Base-by-base conservation (phyloP, 768 basidiomycete genomes). In the Megacollybia marginata region DNA sequence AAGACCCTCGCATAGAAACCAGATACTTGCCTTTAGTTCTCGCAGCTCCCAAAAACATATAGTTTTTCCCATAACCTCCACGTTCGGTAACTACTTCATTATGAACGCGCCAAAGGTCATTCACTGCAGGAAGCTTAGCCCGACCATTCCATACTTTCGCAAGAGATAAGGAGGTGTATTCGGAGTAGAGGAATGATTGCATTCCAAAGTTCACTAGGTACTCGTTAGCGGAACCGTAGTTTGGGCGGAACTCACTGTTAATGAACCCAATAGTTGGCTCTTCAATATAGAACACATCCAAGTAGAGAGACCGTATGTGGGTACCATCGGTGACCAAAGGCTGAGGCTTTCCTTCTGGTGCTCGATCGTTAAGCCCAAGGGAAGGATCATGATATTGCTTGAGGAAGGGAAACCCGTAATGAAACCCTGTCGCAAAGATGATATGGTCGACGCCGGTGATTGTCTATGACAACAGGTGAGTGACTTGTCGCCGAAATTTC, bases 371-470 rank as follows among this genome's bases (percentile, higher is more conserved):
- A 9, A 55, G 35, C 1, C 61, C 57, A n/a, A 65, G 57, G 16
- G 54, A 53, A 0, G 61, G 47, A 42, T 64, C 62, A 56, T 70
- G 68, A 52, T 67, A 70, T 35, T 72, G 62, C 0, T 69, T 65
- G 1, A 76, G 57, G 66, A 73, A 74, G 6, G 73, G 72, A 56
- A 67, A 73, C 1, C 67, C 64, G n/a, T n/a, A n/a, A n/a, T n/a
- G n/a, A n/a, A n/a, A n/a, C n/a, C n/a, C n/a, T n/a, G n/a, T n/a
- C n/a, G 64, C 65, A 52, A 72, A 68, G 42, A 73, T 62, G 47
- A 73, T 54, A 9, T 56, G 57, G 52, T 68, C 66, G 28, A 73
- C 54, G 9, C 68, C 67, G 31, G 56, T 58, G 46, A 74, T 55
- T 33, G 64, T 52, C 65, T 65, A 32, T 4, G n/a, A 43, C n/a